These are phyloP conservation scores for Pyrenophora graminea DNA, from an alignment of 2,329 filamentous ascomycete genomes.

Conservation along the genomic window DNA sequence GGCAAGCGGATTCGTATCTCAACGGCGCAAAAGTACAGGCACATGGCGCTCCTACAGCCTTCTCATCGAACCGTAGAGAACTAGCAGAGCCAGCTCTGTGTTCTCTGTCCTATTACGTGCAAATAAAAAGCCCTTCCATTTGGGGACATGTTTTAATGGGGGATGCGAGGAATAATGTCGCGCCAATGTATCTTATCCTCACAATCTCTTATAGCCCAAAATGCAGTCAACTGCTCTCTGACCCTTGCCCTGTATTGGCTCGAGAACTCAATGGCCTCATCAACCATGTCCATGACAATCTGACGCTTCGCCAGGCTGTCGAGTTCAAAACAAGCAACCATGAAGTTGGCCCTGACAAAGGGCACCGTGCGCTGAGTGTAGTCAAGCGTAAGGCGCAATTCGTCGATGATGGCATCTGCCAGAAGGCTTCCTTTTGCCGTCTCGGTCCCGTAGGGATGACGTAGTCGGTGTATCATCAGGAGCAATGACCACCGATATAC, in stretches of 20 bases:
- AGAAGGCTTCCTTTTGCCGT: background rate
- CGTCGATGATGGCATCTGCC: constrained; percentile 7
- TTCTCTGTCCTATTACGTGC: no score
- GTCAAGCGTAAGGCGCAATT: background rate
- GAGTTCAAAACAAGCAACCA: constrained; percentile 10
- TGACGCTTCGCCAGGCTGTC: background rate
- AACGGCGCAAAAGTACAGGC: constrained; percentile 14
- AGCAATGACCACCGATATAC: constrained; percentile 6
- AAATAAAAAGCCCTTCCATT: no score
- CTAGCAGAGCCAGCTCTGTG: no score
- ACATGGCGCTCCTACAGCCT: constrained; percentile 18
- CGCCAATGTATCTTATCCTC: constrained; percentile 7
- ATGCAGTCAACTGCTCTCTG: constrained; percentile 6
- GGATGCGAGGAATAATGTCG: constrained; percentile 6
- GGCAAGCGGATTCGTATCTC: constrained; percentile 18
- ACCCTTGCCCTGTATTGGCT: background rate
- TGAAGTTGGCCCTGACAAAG: background rate
- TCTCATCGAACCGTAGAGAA: constrained; percentile 12
- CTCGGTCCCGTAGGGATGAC: constrained; percentile 8
- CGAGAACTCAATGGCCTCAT: constrained; percentile 2
- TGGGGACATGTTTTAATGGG: background rate
- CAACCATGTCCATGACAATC: background rate
- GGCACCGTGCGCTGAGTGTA: constrained; percentile 2
- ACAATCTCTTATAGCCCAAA: constrained; percentile 9
- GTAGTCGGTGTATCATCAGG: constrained; percentile 8